Base-by-base conservation (phyloP, 106 monocot genomes). In the Triglochin maritima region DNA sequence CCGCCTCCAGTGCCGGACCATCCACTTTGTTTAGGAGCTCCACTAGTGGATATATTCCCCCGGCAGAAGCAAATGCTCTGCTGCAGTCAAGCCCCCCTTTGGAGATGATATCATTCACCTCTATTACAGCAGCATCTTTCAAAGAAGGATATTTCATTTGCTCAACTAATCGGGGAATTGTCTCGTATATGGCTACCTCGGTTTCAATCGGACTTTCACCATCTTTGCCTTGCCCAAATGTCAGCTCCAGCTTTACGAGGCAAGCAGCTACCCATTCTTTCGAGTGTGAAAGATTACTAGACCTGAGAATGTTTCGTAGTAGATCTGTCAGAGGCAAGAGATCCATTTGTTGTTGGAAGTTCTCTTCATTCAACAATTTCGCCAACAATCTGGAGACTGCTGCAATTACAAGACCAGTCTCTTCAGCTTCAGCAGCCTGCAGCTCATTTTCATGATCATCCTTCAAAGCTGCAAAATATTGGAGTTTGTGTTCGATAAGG, bases 211-310 rank as follows among this genome's bases (percentile, higher is more conserved):
- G 68, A 46, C 72, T 50, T 4, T 48, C 50, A 8, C 54, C 7
- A 3, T 65, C 71, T 17, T 8, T 29, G 7, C 57, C 53, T 4
- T 53, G 56, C 41, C 59, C 59, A 44, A 63, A 16, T 46, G 70
- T 66, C 3, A 85, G 74, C 63, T 85, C 74, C 4, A 87, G 78
- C 68, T 92, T 92, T 46, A 87, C 71, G 0, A 92, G 82, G 67
- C 87, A 92, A 44, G 91, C 82, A 13, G 91, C 91, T 44, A 87
- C 82, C 84, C 84, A 82, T 46, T 87, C 84, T 54, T 85, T 92
- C 12, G 76, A 29, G 4, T 72, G 81, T 56, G 84, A 76, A 66
- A 84, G 80, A 17, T 73, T 65, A 59, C 57, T 66, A 41, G 91
- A 92, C 52, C 66, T 87, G 10, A 92, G 72, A 59, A 86, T 69